Evolutionary conservation across 495 filamentous ascomycete species (phyloP).

Genomic region (Penicillium maclennaniae): DNA sequence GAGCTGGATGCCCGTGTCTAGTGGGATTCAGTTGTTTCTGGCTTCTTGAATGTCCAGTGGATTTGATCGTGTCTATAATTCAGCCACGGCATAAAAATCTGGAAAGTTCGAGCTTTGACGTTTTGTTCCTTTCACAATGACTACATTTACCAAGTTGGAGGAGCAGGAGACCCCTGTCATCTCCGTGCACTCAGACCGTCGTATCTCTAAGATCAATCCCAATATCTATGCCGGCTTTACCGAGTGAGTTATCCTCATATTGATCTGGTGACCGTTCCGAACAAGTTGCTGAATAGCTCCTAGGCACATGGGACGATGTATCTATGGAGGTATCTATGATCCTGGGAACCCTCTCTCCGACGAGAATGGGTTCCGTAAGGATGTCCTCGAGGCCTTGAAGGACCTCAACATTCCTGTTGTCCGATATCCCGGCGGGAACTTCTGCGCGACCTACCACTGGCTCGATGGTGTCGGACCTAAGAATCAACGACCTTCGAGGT

Average conservation of each 20-base stretch:
- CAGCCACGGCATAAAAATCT: not conserved
- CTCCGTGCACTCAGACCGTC: conserved; percentile 54
- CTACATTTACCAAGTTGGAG: conserved; percentile 63
- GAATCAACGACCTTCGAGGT: conserved; percentile 57
- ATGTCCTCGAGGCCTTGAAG: conserved; percentile 65
- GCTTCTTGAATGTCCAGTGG: not conserved
- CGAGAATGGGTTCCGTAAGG: conserved; percentile 68
- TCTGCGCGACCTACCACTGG: conserved; percentile 81
- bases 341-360: conserved; percentile 67
- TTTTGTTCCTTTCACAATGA: conserved; percentile 41
- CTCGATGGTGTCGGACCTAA: conserved; percentile 70
- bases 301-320: conserved; percentile 79
- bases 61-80: not conserved
- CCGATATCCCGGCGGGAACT: conserved; percentile 77
- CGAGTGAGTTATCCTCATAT: conserved; percentile 45
- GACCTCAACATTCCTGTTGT: conserved; percentile 71
- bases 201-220: conserved; percentile 64
- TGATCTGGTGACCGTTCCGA: not conserved
- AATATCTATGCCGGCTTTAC: conserved; percentile 76
- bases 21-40: not conserved
- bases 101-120: not conserved
- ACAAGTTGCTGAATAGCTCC: conserved; percentile 9
- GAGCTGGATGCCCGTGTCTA: not conserved
- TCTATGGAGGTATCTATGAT: conserved; percentile 82
- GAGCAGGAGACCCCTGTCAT: conserved; percentile 57